Conservation (phyloP, 2,329 filamentous ascomycete species). For the Fusarium albosuccineum region DNA sequence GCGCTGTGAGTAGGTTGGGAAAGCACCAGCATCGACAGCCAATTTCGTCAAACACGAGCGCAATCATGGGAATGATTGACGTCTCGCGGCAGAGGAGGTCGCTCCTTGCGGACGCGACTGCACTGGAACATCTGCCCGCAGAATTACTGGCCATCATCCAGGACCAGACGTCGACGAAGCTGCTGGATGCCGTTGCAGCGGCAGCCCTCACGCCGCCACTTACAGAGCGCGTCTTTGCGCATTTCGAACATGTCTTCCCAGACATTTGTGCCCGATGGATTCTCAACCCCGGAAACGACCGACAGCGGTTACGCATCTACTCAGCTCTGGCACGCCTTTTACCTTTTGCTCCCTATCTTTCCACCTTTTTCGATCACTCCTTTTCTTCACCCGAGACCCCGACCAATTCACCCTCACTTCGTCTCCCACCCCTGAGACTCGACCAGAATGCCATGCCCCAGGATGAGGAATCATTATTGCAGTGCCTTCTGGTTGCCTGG, state of each 20-base stretch:
- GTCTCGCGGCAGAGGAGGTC: conserved; percentile 67
- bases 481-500: conserved; percentile 68
- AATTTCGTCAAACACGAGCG: conserved; percentile 48
- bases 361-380: conserved; percentile 72
- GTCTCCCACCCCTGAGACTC: conserved; percentile 48
- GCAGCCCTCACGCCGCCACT: conserved; percentile 76
- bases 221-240: conserved; percentile 79
- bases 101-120: conserved; percentile 66
- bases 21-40: conserved; percentile 45
- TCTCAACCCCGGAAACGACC: conserved; percentile 57
- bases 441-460: conserved; percentile 45
- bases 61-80: conserved; percentile 68
- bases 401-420: conserved; percentile 43
- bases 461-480: conserved; percentile 43
- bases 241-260: conserved; percentile 81
- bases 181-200: conserved; percentile 78
- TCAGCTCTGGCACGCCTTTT: conserved; percentile 83
- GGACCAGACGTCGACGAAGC: conserved; percentile 71
- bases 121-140: conserved; percentile 72
- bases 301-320: conserved; percentile 63
- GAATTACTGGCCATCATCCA: conserved; percentile 78
- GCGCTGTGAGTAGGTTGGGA: conserved; percentile 37
- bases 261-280: conserved; percentile 89
- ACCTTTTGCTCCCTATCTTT: conserved; percentile 84
- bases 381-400: conserved; percentile 28